Conservation (phyloP, 208 protist genomes). For the Trypanosoma theileri region DNA sequence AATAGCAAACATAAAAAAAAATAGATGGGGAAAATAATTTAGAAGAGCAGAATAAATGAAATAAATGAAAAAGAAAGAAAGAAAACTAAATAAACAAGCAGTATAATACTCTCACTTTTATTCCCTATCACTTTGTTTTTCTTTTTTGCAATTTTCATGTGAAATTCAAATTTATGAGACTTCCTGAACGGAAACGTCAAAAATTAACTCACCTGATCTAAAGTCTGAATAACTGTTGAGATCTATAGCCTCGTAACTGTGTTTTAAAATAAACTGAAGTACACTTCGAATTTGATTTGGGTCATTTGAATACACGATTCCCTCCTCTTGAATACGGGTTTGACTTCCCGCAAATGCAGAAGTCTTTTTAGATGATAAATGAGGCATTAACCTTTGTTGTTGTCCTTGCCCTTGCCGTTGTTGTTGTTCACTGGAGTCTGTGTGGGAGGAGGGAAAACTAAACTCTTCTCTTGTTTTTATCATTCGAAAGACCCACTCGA, state of each 20-base stretch:
- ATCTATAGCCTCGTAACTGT: constrained; percentile 60
- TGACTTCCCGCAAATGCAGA: background rate
- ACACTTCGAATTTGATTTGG: constrained; percentile 60
- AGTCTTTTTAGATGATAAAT: no score
- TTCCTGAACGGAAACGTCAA: constrained; percentile 59
- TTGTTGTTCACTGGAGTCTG: constrained; percentile 1
- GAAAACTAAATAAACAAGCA: constrained; percentile 16
- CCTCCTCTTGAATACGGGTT: constrained; percentile 10
- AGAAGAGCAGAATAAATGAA: constrained; percentile 9
- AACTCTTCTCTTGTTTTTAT: constrained; percentile 31
- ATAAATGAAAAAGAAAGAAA: constrained; percentile 12
- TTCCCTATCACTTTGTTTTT: background rate
- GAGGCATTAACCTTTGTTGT: background rate
- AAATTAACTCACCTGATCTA: constrained; percentile 59
- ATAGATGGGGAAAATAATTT: background rate
- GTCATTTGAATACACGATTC: constrained; percentile 55
- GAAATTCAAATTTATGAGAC: constrained; percentile 2
- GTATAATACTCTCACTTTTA: constrained; percentile 10
- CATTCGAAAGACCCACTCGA: constrained; percentile 39
- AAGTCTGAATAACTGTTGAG: constrained; percentile 69
- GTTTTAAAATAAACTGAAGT: constrained; percentile 68
- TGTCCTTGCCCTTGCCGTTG: background rate
- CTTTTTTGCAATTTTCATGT: no score
- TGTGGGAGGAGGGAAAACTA: constrained; percentile 12
- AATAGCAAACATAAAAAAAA: constrained; percentile 3